Evolutionary conservation across 768 basidiomycete genomes (phyloP).

Genomic region (Amanita subjunquillea): DNA sequence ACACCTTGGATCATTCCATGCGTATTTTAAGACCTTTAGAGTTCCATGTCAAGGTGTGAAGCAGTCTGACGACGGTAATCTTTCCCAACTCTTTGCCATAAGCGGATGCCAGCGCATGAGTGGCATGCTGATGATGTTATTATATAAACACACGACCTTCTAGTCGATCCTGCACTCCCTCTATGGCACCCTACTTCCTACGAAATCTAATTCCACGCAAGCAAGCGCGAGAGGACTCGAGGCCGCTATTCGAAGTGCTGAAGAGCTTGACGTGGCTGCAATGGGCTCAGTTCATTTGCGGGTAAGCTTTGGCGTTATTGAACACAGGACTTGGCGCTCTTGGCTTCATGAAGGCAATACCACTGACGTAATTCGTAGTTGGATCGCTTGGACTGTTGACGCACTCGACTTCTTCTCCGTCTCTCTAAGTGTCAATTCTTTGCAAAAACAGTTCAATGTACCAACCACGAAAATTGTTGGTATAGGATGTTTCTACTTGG

Average conservation of each 20-base stretch:
- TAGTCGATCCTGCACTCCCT: no score
- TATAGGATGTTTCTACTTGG: background rate
- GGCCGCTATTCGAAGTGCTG: constrained; percentile 34
- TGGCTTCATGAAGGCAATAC: background rate
- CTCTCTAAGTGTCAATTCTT: constrained; percentile 13
- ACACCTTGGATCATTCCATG: no score
- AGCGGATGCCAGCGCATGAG: no score
- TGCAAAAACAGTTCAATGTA: constrained; percentile 13
- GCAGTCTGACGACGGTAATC: no score
- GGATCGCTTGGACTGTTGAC: constrained; percentile 20
- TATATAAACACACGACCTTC: background rate
- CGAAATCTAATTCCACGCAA: constrained; percentile 29
- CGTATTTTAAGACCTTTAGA: no score
- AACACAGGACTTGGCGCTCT: background rate
- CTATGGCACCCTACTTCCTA: constrained; percentile 40
- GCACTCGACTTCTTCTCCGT: constrained; percentile 21
- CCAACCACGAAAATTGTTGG: constrained; percentile 14
- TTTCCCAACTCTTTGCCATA: no score
- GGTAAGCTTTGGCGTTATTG: constrained; percentile 27
- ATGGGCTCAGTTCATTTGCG: constrained; percentile 47
- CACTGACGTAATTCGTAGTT: constrained; percentile 8
- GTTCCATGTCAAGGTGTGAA: no score
- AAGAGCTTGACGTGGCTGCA: constrained; percentile 35
- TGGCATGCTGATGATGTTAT: background rate
- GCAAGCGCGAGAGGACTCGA: constrained; percentile 20